Percentiles rank a stretch among this genome's conserved stretches.
These are phyloP conservation scores for Ophiocordyceps camponoti-saundersi DNA, from an alignment of 2,329 filamentous ascomycete genomes.

Conservation along the genomic window DNA sequence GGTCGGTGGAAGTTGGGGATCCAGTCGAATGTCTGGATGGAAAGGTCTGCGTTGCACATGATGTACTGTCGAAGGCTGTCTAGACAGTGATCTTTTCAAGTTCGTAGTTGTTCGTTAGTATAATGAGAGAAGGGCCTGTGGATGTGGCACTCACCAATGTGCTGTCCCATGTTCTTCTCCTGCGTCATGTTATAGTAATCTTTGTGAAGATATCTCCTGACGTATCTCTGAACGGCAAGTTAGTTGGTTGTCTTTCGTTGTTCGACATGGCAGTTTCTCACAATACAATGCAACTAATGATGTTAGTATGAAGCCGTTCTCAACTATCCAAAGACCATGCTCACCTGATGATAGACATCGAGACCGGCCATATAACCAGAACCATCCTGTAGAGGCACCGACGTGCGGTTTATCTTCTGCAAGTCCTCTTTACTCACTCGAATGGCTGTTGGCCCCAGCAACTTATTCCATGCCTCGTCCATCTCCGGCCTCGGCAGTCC, in stretches of 20 bases:
- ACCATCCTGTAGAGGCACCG: constrained; percentile 1
- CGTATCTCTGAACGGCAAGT: not conserved
- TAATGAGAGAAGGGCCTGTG: too few species aligned
- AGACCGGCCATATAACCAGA: constrained; percentile 2
- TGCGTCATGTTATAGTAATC: constrained; percentile 3
- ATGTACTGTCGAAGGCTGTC: constrained; percentile 2
- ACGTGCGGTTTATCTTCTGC: constrained; percentile 2
- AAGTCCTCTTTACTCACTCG: constrained; percentile 1
- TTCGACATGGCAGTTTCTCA: too few species aligned
- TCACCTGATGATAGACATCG: constrained; percentile 2
- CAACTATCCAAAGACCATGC: too few species aligned
- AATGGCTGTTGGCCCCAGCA: constrained; percentile 1
- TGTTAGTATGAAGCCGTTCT: not conserved
- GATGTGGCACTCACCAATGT: not conserved
- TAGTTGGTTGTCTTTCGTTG: not conserved
- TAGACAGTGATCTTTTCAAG: constrained; percentile 1
- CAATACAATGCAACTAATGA: not conserved
- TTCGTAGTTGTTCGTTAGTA: too few species aligned
- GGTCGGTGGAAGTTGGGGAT: constrained; percentile 2
- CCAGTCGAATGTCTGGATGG: constrained; percentile 2
- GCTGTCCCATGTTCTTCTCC: constrained; percentile 2
- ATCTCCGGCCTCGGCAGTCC: constrained; percentile 1
- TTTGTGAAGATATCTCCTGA: constrained; percentile 1
- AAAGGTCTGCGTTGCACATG: constrained; percentile 2
- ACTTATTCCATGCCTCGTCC: constrained; percentile 3